Conservation (phyloP, 495 filamentous ascomycete species). For the Podospora australis region DNA sequence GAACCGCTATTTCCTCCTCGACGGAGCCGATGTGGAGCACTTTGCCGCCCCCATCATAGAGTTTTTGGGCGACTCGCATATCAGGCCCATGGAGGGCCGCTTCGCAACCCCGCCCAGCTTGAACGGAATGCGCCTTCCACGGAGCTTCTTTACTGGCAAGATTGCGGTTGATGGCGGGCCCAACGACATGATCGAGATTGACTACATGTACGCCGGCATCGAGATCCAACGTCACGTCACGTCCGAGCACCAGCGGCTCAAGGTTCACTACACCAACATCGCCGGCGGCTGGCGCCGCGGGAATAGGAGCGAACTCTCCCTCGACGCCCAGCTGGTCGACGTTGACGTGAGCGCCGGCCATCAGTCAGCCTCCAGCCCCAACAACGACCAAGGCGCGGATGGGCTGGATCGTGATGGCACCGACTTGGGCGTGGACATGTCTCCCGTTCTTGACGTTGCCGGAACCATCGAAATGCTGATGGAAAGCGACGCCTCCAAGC, state of each 20-base stretch:
- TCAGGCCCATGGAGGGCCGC: constrained; percentile 28
- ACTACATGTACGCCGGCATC: constrained; percentile 42
- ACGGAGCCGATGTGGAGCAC: constrained; percentile 6
- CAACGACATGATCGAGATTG: constrained; percentile 20
- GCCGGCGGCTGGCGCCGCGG: constrained; percentile 39
- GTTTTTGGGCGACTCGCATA: constrained; percentile 32
- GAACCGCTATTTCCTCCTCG: constrained; percentile 23
- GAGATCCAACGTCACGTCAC: constrained; percentile 35
- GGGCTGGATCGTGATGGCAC: no score
- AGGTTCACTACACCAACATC: constrained; percentile 37
- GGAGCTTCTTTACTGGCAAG: constrained; percentile 14
- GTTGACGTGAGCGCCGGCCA: no score
- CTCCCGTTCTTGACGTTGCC: no score
- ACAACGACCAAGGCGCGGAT: no score
- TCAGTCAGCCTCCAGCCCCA: no score
- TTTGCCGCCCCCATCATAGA: constrained; percentile 22
- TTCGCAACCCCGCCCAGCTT: constrained; percentile 32
- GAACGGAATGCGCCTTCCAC: constrained; percentile 32
- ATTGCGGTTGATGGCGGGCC: not conserved
- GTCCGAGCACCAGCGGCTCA: constrained; percentile 31
- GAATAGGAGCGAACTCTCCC: constrained; percentile 33
- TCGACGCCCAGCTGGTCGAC: constrained; percentile 28
- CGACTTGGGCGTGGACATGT: no score
- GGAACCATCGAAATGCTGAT: no score
- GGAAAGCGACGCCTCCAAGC: no score